A percentile compares a stretch with the other conserved stretches of the same genome.
phyloP scores from a whole-genome alignment of 192 early-diverging fungal species.

The Entomortierella parvispora region DNA sequence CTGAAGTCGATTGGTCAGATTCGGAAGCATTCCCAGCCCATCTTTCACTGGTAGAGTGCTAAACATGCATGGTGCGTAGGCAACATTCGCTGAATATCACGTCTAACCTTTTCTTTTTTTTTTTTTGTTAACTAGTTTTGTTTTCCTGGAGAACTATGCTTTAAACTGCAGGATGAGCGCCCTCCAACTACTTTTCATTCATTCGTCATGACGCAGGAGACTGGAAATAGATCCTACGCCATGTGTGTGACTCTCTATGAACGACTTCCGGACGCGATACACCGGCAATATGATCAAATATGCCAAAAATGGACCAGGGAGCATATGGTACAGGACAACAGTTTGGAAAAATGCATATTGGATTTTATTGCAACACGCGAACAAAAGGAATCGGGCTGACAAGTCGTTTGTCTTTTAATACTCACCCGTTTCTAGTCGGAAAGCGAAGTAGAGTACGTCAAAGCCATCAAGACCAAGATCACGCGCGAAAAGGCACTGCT shows the following conservation, averaged over 20 bases:
- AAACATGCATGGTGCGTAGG: too few species aligned
- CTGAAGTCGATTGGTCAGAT: conserved; percentile 33
- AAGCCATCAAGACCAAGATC: conserved; percentile 37
- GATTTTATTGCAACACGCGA: not conserved
- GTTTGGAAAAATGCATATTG: too few species aligned
- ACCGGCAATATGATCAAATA: conserved; percentile 20
- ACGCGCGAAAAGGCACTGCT: conserved; percentile 15
- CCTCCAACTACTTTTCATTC: conserved; percentile 53
- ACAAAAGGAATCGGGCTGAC: not conserved
- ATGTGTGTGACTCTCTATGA: conserved; percentile 55
- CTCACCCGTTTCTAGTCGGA: conserved; percentile 20
- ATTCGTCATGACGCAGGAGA: conserved; percentile 58
- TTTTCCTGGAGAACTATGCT: conserved; percentile 50
- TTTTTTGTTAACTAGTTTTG: conserved; percentile 41
- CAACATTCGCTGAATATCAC: too few species aligned
- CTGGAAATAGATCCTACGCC: conserved; percentile 50
- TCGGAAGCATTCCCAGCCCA: conserved; percentile 33
- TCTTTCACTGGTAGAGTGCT: conserved; percentile 23
- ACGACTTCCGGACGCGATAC: conserved; percentile 21
- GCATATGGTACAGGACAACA: conserved; percentile 30
- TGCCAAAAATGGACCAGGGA: conserved; percentile 39
- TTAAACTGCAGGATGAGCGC: conserved; percentile 25
- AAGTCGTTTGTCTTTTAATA: not conserved
- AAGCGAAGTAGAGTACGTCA: conserved; percentile 46
- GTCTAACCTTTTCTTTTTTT: not conserved